Evolutionary conservation across 2,329 filamentous ascomycete species (phyloP), one percentile per base, ranked within the genome.

Genomic region (Claviceps pazoutovae): DNA sequence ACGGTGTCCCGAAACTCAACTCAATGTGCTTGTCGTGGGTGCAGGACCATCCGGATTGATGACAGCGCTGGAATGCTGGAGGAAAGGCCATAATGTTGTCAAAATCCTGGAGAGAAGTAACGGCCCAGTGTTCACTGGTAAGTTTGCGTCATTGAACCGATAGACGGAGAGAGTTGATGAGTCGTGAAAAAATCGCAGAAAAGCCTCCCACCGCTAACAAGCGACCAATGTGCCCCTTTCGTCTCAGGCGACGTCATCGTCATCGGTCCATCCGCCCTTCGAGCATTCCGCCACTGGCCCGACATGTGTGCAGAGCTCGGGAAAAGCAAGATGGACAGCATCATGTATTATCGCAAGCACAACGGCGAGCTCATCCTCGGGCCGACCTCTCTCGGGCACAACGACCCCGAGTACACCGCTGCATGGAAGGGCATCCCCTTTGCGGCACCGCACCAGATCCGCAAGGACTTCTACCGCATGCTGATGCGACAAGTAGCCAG

Each of bases 21-120:
- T 55, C 11, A 49, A 48, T 42, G 54, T 56, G 16, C 39, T 58
- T 8, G 53, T 58, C 4, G 54, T 54, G 11, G 55, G 55, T 17
- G 55, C 50, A 17, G 56, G 56, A 9, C 36, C 53, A 13, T 51
- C 46, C 3, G 55, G 56, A 3, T 49, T 58, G 4, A 50, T 48
- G 21, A 36, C 48, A 4, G 56, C 56, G 8, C 8, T 56, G 11
- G 55, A 57, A 44, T 57, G 54, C 39, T 58, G 54, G 55, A 47
- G 56, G 16, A 52, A 57, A 13, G 56, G 56, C 0, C 54, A 55
- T 23, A 48, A 54, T 42, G 54, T 58, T 11, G 55, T 57, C 9
- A 38, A 49, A 1, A 51, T 58, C 14, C 34, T 58, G n/a, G 56
- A 58, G 14, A 48, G 51, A 14, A 54, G 36, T 26, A 13, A 37